Evolutionary conservation across 352 stramenopile genomes (phyloP).

Genomic region (Phytophthora ohioensis): DNA sequence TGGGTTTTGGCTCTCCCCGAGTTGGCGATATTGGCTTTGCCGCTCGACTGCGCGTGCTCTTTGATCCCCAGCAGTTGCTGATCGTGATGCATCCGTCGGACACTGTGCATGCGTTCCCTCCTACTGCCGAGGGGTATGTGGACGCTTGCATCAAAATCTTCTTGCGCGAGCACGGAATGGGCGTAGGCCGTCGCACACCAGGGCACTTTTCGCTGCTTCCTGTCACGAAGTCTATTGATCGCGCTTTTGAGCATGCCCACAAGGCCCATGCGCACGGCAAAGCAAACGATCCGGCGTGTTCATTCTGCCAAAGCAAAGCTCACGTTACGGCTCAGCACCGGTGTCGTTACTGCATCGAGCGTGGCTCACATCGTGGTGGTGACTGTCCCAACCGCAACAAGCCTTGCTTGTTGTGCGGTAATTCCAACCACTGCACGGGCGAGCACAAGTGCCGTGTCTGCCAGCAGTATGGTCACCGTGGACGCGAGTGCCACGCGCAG

Average conservation of each 20-base stretch:
- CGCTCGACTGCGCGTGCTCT: constrained; percentile 74
- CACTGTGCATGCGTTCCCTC: constrained; percentile 84
- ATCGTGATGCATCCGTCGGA: constrained; percentile 90
- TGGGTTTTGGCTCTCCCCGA: constrained; percentile 84
- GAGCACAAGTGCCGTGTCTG: constrained; percentile 86
- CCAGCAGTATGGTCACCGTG: constrained; percentile 84
- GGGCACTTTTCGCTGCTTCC: constrained; percentile 82
- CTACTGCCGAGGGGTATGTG: constrained; percentile 82
- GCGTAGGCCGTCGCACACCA: constrained; percentile 69
- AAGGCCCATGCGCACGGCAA: constrained; percentile 50
- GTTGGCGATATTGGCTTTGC: constrained; percentile 85
- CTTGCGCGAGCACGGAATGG: constrained; percentile 70
- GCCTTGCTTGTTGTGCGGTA: constrained; percentile 74
- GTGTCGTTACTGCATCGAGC: constrained; percentile 85
- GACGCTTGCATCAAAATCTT: constrained; percentile 89
- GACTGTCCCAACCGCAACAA: constrained; percentile 80
- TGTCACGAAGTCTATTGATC: constrained; percentile 79
- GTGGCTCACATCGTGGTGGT: constrained; percentile 74
- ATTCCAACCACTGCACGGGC: constrained; percentile 79
- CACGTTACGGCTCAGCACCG: constrained; percentile 80
- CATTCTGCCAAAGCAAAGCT: constrained; percentile 68
- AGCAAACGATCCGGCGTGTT: constrained; percentile 48
- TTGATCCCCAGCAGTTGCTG: constrained; percentile 79
- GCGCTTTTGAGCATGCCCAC: constrained; percentile 73
- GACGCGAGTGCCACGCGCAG: constrained; percentile 84